Evolutionary conservation across 148 eudicot species (phyloP).

Genomic region (Vaccinium darrowii): DNA sequence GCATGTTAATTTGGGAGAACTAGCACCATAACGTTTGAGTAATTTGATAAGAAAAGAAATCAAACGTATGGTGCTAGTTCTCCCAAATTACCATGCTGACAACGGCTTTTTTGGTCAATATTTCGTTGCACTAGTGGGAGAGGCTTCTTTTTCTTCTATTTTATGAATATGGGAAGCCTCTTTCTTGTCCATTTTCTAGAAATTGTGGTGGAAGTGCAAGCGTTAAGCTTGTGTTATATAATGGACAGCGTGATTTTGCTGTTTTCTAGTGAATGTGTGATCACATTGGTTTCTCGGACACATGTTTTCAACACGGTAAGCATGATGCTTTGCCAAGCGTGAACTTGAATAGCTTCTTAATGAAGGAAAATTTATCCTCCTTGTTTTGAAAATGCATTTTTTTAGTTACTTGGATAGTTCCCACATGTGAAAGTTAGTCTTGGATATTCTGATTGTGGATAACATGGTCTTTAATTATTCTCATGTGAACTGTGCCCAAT

Average conservation of each 20-base stretch:
- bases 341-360: background rate
- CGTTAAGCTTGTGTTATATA: background rate
- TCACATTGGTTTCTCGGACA: background rate
- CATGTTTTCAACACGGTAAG: background rate
- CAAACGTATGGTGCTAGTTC: too few relatives aligned
- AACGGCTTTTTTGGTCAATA: too few relatives aligned
- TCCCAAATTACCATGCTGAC: too few relatives aligned
- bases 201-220: background rate
- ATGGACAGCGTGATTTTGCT: background rate
- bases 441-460: background rate
- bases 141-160: too few relatives aligned
- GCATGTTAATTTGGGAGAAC: too few relatives aligned
- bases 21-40: too few relatives aligned
- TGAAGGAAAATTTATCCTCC: background rate
- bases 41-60: too few relatives aligned
- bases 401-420: background rate
- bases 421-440: background rate
- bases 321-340: background rate
- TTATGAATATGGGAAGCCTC: too few relatives aligned
- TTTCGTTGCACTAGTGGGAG: too few relatives aligned
- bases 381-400: background rate
- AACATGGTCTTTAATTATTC: background rate
- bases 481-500: background rate
- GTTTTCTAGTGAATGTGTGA: background rate
- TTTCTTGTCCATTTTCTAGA: background rate